These are phyloP conservation scores for Sphaerulina vaccinii DNA, from an alignment of 2,329 filamentous ascomycete genomes.

Conservation along the genomic window DNA sequence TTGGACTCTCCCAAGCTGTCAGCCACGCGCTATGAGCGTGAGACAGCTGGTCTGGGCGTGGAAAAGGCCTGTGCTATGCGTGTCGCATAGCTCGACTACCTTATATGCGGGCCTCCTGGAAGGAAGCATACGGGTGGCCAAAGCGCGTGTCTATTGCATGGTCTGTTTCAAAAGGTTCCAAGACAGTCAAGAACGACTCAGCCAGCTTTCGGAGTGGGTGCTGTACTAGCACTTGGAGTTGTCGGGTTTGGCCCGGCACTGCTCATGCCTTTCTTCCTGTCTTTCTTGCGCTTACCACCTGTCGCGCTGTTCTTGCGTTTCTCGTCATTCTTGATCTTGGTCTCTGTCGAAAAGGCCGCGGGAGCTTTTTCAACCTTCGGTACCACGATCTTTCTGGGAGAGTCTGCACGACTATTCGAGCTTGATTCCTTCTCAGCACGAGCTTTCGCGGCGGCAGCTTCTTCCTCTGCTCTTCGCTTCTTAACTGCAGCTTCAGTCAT, in stretches of 20 bases:
- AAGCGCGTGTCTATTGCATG: no score
- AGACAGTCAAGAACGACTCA: no score
- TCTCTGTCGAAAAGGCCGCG: conserved; percentile 24
- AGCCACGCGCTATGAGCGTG: no score
- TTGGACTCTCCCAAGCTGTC: no score
- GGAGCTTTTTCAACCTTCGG: conserved; percentile 14
- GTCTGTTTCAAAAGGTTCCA: no score
- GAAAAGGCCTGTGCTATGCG: no score
- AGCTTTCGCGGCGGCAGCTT: conserved; percentile 32
- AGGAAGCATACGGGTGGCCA: no score
- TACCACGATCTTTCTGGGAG: conserved; percentile 8
- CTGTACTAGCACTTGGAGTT: conserved; percentile 20
- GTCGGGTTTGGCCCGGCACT: conserved; percentile 24
- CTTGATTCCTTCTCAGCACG: conserved; percentile 21
- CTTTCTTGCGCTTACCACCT: conserved; percentile 21
- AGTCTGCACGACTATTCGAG: conserved; percentile 14
- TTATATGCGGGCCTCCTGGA: no score
- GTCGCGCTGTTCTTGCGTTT: conserved; percentile 19
- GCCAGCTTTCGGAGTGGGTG: conserved; percentile 7
- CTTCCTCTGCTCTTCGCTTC: conserved; percentile 41
- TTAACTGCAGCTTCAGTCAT: conserved; percentile 45
- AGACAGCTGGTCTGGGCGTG: no score
- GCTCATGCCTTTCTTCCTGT: conserved; percentile 25
- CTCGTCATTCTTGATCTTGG: conserved; percentile 19
- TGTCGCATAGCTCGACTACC: no score